Base-by-base conservation (phyloP, 208 protist species). In the Acanthamoeba healyi region DNA sequence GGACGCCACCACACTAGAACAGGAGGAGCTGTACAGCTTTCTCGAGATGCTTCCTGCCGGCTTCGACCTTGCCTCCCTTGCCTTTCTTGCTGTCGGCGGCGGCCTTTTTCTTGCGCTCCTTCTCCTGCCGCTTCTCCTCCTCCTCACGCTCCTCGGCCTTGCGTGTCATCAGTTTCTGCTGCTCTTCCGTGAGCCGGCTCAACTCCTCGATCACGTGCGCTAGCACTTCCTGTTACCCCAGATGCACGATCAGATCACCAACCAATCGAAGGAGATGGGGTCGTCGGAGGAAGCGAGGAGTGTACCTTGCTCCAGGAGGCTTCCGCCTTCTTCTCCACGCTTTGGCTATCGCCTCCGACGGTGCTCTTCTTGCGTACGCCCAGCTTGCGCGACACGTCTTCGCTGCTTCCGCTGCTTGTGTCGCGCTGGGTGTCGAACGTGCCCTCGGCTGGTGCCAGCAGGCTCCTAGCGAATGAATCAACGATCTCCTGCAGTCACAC, bases 401-500 rank as follows among this genome's bases (percentile, higher is more conserved):
- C 70, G 36, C 70, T 79, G 38, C 70, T 79, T 7, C 36, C 29
- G 70, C 58, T 67, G 58, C 14, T 67, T 15, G 49, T 19, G 58
- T 24, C 6, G 15, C 17, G 70, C 70, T 29, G 38, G 29, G 24
- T 79, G 38, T 79, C 70, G 70, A 79, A 79, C 10, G 70, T 61
- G 81, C 81, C 54, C 54, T 88, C 49, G 44, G 81, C n/a, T 29
- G 81, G 81, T 14, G 81, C 81, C 44, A 65, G 26, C 81, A 88
- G 36, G 54, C 81, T 88, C 81, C 58, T 88, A 12, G 81, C 81
- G 36, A 88, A 88, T 26, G 81, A 88, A 29, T 88, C 81, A 5
- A 88, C 81, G 44, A 88, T 88, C n/a, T 88, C 81, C 81, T 88
- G 58, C 58, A 67, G n/a, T n/a, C n/a, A n/a, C n/a, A n/a, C n/a